These are phyloP conservation scores for Aspergillus taichungensis DNA, from an alignment of 495 filamentous ascomycete species.

Conservation along the genomic window DNA sequence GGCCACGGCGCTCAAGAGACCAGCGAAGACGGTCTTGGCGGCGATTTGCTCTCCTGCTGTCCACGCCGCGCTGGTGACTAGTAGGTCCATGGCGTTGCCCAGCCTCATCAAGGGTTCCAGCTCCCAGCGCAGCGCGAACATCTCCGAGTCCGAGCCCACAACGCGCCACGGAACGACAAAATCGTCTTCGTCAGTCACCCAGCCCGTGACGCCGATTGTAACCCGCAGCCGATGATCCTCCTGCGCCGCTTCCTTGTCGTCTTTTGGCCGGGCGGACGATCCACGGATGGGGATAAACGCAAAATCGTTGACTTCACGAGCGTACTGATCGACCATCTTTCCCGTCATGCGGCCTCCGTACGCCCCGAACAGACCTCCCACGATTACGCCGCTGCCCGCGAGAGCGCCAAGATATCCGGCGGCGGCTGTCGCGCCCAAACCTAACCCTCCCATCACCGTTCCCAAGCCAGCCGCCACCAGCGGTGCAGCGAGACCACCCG, in stretches of 20 bases:
- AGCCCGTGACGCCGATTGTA: conserved; percentile 75
- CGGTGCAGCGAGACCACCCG: conserved; percentile 72
- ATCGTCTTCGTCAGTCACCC: conserved; percentile 64
- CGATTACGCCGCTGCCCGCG: conserved; percentile 64
- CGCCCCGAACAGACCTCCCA: conserved; percentile 81
- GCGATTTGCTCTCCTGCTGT: conserved; percentile 69
- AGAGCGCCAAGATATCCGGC: conserved; percentile 72
- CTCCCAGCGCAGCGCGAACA: conserved; percentile 83
- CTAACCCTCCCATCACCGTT: conserved; percentile 69
- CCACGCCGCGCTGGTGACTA: conserved; percentile 73
- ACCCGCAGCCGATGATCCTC: conserved; percentile 66
- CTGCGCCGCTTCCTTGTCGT: conserved; percentile 34
- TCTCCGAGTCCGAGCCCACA: conserved; percentile 59
- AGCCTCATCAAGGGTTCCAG: conserved; percentile 67
- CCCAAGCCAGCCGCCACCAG: conserved; percentile 77
- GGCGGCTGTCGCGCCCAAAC: conserved; percentile 68
- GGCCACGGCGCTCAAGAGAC: conserved; percentile 56
- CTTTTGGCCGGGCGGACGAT: conserved; percentile 28
- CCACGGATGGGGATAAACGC: conserved; percentile 69
- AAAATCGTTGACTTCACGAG: conserved; percentile 81
- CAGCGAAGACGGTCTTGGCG: conserved; percentile 66
- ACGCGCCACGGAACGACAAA: conserved; percentile 67
- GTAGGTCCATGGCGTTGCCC: conserved; percentile 61
- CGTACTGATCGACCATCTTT: conserved; percentile 80
- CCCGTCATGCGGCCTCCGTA: conserved; percentile 80